Evolutionary conservation across 768 basidiomycete genomes (phyloP).

Genomic region (Sporobolomyces phaffii): DNA sequence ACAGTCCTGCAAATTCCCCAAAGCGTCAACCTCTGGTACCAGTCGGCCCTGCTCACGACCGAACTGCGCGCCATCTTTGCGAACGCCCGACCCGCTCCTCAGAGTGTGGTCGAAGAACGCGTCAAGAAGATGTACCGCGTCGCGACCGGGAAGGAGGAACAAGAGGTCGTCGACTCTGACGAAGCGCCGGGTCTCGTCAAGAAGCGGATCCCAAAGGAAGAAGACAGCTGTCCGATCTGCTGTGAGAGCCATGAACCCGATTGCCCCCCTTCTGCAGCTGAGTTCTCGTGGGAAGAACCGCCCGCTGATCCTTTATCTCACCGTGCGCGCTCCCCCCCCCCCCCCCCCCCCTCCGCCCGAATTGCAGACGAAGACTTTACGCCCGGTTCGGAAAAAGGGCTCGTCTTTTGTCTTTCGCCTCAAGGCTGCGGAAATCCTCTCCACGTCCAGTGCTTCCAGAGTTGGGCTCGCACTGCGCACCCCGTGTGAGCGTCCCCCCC

Average conservation of each 20-base stretch:
- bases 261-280: neutral
- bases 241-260: no score
- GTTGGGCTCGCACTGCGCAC: constrained; percentile 54
- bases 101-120: constrained; percentile 54
- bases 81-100: constrained; percentile 63
- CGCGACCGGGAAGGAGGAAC: constrained; percentile 52
- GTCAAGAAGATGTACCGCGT: constrained; percentile 60
- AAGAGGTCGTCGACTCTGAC: constrained; percentile 18
- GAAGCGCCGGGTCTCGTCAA: constrained; percentile 43
- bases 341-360: neutral
- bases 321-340: neutral
- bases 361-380: constrained; percentile 57
- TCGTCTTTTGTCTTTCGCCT: constrained; percentile 52
- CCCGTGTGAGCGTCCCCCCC: constrained; percentile 28
- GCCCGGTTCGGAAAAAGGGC: constrained; percentile 49
- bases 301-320: no score
- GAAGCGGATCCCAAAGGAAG: constrained; percentile 57
- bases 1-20: constrained; percentile 61
- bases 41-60: constrained; percentile 55
- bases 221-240: constrained; percentile 72
- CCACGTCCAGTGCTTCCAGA: constrained; percentile 66
- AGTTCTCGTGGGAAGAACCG: no score
- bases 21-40: constrained; percentile 25
- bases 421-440: constrained; percentile 59
- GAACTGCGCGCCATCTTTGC: constrained; percentile 66